Evolutionary conservation across 768 basidiomycete genomes (phyloP).

Genomic region (Podaxis sp.): DNA sequence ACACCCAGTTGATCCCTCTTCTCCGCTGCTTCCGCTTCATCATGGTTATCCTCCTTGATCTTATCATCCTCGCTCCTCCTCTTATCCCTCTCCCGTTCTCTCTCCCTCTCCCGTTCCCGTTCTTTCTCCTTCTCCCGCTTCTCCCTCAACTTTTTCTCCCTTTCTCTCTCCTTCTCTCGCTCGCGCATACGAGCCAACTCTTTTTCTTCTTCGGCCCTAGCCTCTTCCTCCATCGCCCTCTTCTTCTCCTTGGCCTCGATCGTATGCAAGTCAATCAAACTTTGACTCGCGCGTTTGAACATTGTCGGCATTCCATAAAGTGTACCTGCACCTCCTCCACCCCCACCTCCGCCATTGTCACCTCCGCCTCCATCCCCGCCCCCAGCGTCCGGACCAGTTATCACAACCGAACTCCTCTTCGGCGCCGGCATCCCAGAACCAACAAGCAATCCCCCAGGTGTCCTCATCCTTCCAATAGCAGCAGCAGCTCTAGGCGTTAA

Average conservation of each 20-base stretch:
- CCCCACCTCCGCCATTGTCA: conserved; percentile 10
- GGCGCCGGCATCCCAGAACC: conserved; percentile 1
- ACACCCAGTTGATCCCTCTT: neutral
- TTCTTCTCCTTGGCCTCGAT: conserved; percentile 26
- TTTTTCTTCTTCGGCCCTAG: conserved; percentile 25
- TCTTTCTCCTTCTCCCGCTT: conserved; percentile 7
- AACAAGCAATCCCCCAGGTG: neutral
- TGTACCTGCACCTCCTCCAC: neutral
- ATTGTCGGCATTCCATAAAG: conserved; percentile 37
- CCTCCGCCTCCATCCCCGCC: neutral
- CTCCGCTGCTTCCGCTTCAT: neutral
- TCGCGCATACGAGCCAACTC: conserved; percentile 30
- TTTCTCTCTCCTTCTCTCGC: conserved; percentile 25
- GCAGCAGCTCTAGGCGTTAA: conserved; percentile 15
- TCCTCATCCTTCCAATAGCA: conserved; percentile 5
- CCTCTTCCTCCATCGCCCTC: conserved; percentile 12
- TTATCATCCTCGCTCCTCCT: conserved; percentile 12
- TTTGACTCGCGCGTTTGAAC: conserved; percentile 60
- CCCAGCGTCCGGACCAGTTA: neutral
- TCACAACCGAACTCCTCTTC: conserved; percentile 7
- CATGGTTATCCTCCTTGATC: conserved; percentile 7
- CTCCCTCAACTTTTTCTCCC: conserved; percentile 10
- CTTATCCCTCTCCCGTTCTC: conserved; percentile 2
- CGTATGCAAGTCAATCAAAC: conserved; percentile 57
- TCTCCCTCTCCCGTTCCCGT: conserved; percentile 13